These are phyloP conservation scores for Fusarium circinatum DNA, from an alignment of 2,329 filamentous ascomycete genomes.

Conservation along the genomic window DNA sequence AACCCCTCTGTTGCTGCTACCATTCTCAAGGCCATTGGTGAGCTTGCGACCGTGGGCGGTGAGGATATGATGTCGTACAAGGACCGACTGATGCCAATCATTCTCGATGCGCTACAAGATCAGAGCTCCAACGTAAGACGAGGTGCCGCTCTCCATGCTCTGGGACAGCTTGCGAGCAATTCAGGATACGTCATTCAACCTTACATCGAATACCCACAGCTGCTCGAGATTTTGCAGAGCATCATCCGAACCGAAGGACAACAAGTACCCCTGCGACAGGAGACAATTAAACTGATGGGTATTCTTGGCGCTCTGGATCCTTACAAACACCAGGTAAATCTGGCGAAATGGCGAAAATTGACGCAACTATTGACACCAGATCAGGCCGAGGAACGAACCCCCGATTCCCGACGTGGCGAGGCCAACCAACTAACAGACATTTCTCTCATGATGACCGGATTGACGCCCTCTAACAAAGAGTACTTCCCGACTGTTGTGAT, in stretches of 20 bases:
- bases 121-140: conserved; percentile 90
- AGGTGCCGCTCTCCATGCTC: conserved; percentile 87
- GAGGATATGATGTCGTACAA: conserved; percentile 95
- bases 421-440: conserved; percentile 84
- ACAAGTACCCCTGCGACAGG: conserved; percentile 84
- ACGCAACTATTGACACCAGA: conserved; percentile 38
- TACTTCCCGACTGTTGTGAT: conserved; percentile 99
- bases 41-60: conserved; percentile 92
- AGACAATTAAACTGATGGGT: conserved; percentile 96
- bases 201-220: conserved; percentile 92
- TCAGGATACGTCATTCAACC: conserved; percentile 98
- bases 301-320: conserved; percentile 95
- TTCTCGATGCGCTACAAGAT: conserved; percentile 79
- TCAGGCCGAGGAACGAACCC: conserved; percentile 89
- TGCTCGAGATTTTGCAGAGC: conserved; percentile 90
- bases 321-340: conserved; percentile 83
- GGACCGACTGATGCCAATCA: conserved; percentile 71
- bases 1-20: conserved; percentile 92
- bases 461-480: conserved; percentile 96
- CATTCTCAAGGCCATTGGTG: conserved; percentile 93
- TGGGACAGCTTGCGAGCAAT: conserved; percentile 93
- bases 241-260: conserved; percentile 93
- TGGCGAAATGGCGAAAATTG: not conserved
- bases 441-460: conserved; percentile 95
- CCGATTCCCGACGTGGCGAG: conserved; percentile 75